Evolutionary conservation across 352 stramenopile genomes (phyloP).

Genomic region (Pythium monospermum): DNA sequence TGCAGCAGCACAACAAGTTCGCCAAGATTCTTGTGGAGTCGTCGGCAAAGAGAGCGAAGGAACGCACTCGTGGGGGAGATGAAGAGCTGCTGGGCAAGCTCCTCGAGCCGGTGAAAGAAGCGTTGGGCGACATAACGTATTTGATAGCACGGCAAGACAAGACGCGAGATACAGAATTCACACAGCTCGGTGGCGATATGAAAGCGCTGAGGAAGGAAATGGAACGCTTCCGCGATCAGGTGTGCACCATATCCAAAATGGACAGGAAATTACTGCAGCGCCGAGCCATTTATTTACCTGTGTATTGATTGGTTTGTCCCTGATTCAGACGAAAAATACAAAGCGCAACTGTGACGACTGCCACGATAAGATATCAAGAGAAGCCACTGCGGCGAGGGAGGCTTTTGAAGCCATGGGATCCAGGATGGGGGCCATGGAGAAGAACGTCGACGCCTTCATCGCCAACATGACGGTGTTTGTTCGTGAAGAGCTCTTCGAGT

Average conservation of each 20-base stretch:
- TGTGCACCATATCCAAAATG: too few species aligned
- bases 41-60: background rate
- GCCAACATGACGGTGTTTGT: slow-evolving; percentile 25
- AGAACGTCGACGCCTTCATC: slow-evolving; percentile 22
- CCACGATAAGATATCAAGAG: slow-evolving; percentile 20
- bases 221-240: background rate
- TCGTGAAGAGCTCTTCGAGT: slow-evolving; percentile 15
- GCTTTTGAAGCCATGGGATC: slow-evolving; percentile 21
- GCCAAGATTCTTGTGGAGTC: slow-evolving; percentile 2
- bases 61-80: slow-evolving; percentile 1
- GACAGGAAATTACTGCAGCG: too few species aligned
- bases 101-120: background rate
- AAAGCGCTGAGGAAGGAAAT: slow-evolving; percentile 6
- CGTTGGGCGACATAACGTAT: slow-evolving; percentile 8
- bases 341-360: slow-evolving; percentile 12
- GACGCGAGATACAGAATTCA: background rate
- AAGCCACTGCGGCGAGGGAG: slow-evolving; percentile 7
- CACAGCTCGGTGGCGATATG: background rate
- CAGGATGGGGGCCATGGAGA: slow-evolving; percentile 24
- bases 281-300: background rate
- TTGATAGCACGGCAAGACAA: slow-evolving; percentile 3
- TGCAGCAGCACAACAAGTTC: slow-evolving; percentile 1
- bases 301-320: background rate
- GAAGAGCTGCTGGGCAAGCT: slow-evolving; percentile 8
- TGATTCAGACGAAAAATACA: slow-evolving; percentile 19